Evolutionary conservation across 495 filamentous ascomycete genomes (phyloP), one percentile per base, ranked within the genome.

Genomic region (Tuber magnatum): DNA sequence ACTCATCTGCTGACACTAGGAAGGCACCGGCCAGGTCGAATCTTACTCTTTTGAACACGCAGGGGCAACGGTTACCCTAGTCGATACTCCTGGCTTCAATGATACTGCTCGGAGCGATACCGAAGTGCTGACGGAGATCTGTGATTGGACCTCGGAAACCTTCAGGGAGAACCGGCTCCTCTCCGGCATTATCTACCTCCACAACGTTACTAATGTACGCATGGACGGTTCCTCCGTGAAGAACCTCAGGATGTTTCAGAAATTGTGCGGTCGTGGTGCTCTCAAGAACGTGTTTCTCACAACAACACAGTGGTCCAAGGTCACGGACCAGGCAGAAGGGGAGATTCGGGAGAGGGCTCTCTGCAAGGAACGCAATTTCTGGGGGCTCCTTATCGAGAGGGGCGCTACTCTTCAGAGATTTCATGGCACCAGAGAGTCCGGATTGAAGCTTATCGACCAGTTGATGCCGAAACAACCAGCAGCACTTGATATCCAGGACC

Each of bases 61-160:
- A 24, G 81, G 77, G 24, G 73, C 77, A 8, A 69, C 40, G 0
- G 73, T 85, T 32, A 80, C 77, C 41, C 78, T 88, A 10, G 81
- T 88, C 51, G 86, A 88, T 73, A 88, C 86, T 0, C 86, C 86
- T 9, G 87, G 86, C 35, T 88, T 88, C 69, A 82, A 88, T 73
- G 87, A 88, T 78, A 86, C 85, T 3, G 77, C 76, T 14, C 77
- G 83, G 0, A 82, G 77, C 8, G 86, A 87, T 43, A 78, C 82
- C 6, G 84, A 86, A 3, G 79, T 86, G 10, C 83, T 88, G 3
- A 75, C 74, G 3, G 78, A 84, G 14, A 84, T 86, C n/a, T 76
- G 84, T 20, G 70, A 70, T 7, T 84, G 79, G 43, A 79, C 86
- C 48, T 73, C 73, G 0, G 72, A 44, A 1, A 76, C 81, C 4